These are phyloP conservation scores for Sonneratia alba DNA, from an alignment of 345 rosid species.

Conservation along the genomic window DNA sequence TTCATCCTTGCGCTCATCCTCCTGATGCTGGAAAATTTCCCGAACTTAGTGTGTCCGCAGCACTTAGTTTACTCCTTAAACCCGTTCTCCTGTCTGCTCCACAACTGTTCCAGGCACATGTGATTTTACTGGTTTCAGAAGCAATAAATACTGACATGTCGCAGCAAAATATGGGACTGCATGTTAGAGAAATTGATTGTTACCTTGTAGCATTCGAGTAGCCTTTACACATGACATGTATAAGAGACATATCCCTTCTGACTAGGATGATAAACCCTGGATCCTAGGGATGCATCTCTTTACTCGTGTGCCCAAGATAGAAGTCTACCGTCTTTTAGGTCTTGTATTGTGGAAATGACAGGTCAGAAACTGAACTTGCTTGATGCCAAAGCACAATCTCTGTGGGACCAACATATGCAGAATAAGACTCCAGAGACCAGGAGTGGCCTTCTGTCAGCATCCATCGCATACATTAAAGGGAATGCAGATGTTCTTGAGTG, in stretches of 20 bases:
- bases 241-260: slow-evolving; percentile 31
- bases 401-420: slow-evolving; percentile 32
- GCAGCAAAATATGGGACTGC: slow-evolving; percentile 19
- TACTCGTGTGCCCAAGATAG: slow-evolving; percentile 19
- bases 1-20: background rate
- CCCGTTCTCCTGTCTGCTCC: slow-evolving; percentile 63
- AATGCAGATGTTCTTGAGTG: slow-evolving; percentile 31
- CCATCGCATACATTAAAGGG: slow-evolving; percentile 40
- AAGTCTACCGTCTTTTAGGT: slow-evolving; percentile 30
- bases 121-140: slow-evolving; percentile 49
- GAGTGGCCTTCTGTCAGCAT: slow-evolving; percentile 37
- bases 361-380: slow-evolving; percentile 27
- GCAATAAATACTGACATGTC: slow-evolving; percentile 33
- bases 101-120: slow-evolving; percentile 52
- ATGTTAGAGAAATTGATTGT: slow-evolving; percentile 22
- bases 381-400: slow-evolving; percentile 30
- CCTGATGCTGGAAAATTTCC: slow-evolving; percentile 15
- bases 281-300: slow-evolving; percentile 19
- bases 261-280: slow-evolving; percentile 14
- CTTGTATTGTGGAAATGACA: slow-evolving; percentile 42
- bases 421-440: slow-evolving; percentile 22
- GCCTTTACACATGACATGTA: slow-evolving; percentile 53
- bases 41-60: slow-evolving; percentile 45
- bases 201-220: slow-evolving; percentile 50
- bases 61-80: slow-evolving; percentile 46